These are phyloP conservation scores for Phaffia australis DNA, from an alignment of 768 basidiomycete genomes.

Conservation along the genomic window DNA sequence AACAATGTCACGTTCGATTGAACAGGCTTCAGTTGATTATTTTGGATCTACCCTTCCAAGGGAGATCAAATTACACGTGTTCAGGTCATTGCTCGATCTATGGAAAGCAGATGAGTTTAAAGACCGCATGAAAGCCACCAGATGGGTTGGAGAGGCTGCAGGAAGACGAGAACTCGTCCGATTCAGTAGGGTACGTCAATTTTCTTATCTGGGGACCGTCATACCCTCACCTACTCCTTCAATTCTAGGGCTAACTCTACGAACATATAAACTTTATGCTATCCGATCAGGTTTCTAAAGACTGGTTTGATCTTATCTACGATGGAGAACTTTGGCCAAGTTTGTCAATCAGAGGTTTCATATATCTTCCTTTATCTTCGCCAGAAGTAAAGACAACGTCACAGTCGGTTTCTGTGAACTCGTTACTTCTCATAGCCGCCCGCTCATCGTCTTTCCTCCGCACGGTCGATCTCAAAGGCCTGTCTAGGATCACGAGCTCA, in stretches of 20 bases:
- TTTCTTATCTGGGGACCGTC: too few species aligned
- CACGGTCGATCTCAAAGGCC: background rate
- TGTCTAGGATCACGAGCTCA: background rate
- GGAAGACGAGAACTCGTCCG: conserved; percentile 10
- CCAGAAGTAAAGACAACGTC: background rate
- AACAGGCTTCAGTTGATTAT: too few species aligned
- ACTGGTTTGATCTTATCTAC: background rate
- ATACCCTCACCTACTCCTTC: background rate
- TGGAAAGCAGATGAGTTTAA: background rate
- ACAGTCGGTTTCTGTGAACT: background rate
- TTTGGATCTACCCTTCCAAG: conserved; percentile 8
- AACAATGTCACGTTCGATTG: too few species aligned
- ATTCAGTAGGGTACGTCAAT: conserved; percentile 6
- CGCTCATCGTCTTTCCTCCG: background rate
- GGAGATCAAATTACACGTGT: conserved; percentile 7
- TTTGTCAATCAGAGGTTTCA: background rate
- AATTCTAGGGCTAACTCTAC: background rate
- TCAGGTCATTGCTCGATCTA: background rate
- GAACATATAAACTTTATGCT: too few species aligned
- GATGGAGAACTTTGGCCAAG: conserved; percentile 10
- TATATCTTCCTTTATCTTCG: background rate
- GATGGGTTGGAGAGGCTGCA: conserved; percentile 6
- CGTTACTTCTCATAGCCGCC: background rate
- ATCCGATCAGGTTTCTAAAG: background rate
- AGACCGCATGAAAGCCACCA: background rate